Evolutionary conservation across 805 yeast species (phyloP), one percentile per base, ranked within the genome.

Genomic region (Wickerhamiella bombiphila): DNA sequence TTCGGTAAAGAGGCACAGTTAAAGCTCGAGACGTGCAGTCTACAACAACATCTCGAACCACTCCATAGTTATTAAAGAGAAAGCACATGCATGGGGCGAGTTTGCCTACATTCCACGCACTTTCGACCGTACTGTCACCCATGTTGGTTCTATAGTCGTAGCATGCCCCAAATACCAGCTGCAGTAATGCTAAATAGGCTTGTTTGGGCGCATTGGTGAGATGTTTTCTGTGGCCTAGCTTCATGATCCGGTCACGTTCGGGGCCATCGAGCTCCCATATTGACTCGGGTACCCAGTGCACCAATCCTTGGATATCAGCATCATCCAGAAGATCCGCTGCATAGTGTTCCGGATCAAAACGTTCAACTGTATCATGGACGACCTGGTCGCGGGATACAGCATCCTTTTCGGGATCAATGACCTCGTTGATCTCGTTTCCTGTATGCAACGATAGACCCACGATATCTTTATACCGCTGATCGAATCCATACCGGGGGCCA

Each of bases 91-190:
- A 91, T 1, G 97, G 94, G 0, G 75, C 61, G 17, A 91, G 49
- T 47, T 79, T 85, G 1, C 98, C 98, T 3, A 91, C 69, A 0
- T 88, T 76, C 98, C 98, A 91, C 0, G 93, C 82, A 40, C 93
- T 79, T 56, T 91, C 98, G 3, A 80, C 74, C 14, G 73, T 82
- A 37, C 73, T 70, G 14, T 65, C 72, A n/a, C 75, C 76, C 50
- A 70, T 73, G 26, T 77, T 82, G 38, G 79, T 78, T 26, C 95
- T 61, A 35, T 69, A 57, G 45, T 91, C 96, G 53, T 76, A 85
- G 37, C 70, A 69, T 48, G 74, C 80, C 1, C 79, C 74, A 57
- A 80, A 91, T 15, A 91, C 46, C 1, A 86, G 45, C 17, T 80
- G 72, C 0, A 83, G 53, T 1, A 88, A 55, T 0, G 80, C 66